phyloP scores from a whole-genome alignment of 2,329 filamentous ascomycete species.

The Fusarium illudens region DNA sequence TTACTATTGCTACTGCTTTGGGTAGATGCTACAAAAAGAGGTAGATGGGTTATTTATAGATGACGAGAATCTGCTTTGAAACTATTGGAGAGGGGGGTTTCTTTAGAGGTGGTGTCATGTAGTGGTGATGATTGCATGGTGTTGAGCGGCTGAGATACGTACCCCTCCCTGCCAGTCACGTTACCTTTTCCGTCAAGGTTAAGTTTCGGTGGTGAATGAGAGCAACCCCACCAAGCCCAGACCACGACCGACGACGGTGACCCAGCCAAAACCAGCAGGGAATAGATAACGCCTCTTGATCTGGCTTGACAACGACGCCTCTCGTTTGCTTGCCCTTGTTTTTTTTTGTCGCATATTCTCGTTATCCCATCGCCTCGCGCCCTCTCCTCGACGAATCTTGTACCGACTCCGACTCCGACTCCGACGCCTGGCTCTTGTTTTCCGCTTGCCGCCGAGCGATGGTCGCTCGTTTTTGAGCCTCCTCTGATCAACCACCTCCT shows the following conservation, averaged over 20 bases:
- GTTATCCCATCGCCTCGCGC: background rate
- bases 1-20: background rate
- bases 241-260: slow-evolving; percentile 3
- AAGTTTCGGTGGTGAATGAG: background rate
- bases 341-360: background rate
- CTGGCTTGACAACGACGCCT: slow-evolving; percentile 4
- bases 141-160: slow-evolving; percentile 17
- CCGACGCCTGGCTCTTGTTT: background rate
- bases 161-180: slow-evolving; percentile 31
- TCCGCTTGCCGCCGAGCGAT: slow-evolving; percentile 35
- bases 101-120: too few species aligned
- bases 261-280: slow-evolving; percentile 17
- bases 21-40: slow-evolving; percentile 3
- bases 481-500: slow-evolving; percentile 25
- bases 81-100: too few species aligned
- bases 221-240: slow-evolving; percentile 33
- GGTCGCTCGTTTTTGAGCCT: slow-evolving; percentile 42
- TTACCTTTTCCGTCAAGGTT: slow-evolving; percentile 30
- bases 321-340: background rate
- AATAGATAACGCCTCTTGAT: slow-evolving; percentile 25
- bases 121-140: slow-evolving; percentile 11
- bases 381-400: background rate
- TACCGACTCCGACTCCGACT: too few species aligned
- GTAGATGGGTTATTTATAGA: slow-evolving; percentile 2
- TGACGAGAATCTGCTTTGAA: background rate